A percentile compares a stretch with the other conserved stretches of the same genome.
phyloP scores from a whole-genome alignment of 2,329 filamentous ascomycete genomes.

The Atkinsonella texensis region DNA sequence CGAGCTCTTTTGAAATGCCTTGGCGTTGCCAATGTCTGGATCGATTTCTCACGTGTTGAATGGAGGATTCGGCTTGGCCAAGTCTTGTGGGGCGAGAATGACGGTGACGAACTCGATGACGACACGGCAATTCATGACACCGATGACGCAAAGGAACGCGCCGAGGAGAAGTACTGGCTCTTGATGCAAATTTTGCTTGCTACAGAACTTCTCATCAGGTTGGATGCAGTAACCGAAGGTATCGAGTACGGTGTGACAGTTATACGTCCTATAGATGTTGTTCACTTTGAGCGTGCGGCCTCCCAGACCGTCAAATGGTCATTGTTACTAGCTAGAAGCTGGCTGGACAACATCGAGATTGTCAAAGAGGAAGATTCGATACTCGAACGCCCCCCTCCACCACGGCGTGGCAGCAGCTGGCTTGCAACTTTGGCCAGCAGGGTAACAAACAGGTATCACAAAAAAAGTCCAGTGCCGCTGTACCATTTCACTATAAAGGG shows the following conservation, averaged over 20 bases:
- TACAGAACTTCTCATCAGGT: slow-evolving; percentile 51
- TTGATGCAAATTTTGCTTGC: slow-evolving; percentile 53
- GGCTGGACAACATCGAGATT: slow-evolving; percentile 57
- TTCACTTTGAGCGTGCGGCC: slow-evolving; percentile 49
- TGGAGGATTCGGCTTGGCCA: slow-evolving; percentile 65
- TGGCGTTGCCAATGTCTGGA: slow-evolving; percentile 54
- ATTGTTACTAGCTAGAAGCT: slow-evolving; percentile 48
- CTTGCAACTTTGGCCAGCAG: slow-evolving; percentile 45
- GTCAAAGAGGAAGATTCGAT: slow-evolving; percentile 27
- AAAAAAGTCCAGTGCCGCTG: slow-evolving; percentile 20
- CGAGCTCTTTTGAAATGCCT: slow-evolving; percentile 55
- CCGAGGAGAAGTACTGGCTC: slow-evolving; percentile 55
- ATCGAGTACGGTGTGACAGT: slow-evolving; percentile 41
- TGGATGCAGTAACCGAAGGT: slow-evolving; percentile 51
- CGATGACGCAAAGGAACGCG: slow-evolving; percentile 36
- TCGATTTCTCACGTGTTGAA: slow-evolving; percentile 62
- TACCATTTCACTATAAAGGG: slow-evolving; percentile 40
- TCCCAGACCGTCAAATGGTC: slow-evolving; percentile 56
- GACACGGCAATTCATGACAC: slow-evolving; percentile 38
- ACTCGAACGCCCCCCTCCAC: slow-evolving; percentile 5
- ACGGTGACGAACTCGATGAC: slow-evolving; percentile 41
- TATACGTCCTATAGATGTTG: slow-evolving; percentile 43
- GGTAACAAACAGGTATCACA: slow-evolving; percentile 31
- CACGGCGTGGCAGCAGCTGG: slow-evolving; percentile 30
- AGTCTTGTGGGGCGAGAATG: slow-evolving; percentile 50